Evolutionary conservation across 495 filamentous ascomycete genomes (phyloP).

Genomic region (Cenococcum geophilum): DNA sequence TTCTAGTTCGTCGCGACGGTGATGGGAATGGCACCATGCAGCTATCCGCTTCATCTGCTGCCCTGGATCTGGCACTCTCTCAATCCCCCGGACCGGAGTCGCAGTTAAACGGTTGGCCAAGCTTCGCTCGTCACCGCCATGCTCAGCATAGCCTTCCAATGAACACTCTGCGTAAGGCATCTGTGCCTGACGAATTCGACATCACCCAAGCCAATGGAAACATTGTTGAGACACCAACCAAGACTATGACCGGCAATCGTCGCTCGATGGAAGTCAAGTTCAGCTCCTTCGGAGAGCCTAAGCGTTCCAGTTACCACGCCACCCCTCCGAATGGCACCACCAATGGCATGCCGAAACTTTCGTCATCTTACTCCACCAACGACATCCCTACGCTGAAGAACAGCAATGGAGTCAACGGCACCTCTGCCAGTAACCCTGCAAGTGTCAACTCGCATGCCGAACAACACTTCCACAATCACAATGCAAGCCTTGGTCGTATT

Average conservation of each 20-base stretch:
- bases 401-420: slow-evolving; percentile 40
- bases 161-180: slow-evolving; percentile 40
- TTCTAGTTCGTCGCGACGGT: slow-evolving; percentile 64
- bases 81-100: slow-evolving; percentile 59
- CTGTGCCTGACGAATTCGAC: slow-evolving; percentile 34
- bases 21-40: slow-evolving; percentile 61
- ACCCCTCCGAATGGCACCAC: slow-evolving; percentile 42
- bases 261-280: slow-evolving; percentile 48
- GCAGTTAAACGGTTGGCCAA: slow-evolving; percentile 53
- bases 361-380: slow-evolving; percentile 83
- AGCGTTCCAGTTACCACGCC: slow-evolving; percentile 41
- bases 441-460: slow-evolving; percentile 60
- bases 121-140: slow-evolving; percentile 63
- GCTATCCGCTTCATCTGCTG: slow-evolving; percentile 75
- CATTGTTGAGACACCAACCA: slow-evolving; percentile 28
- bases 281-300: slow-evolving; percentile 27
- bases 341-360: slow-evolving; percentile 52
- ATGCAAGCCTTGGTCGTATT: slow-evolving; percentile 72
- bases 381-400: slow-evolving; percentile 84
- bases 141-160: slow-evolving; percentile 76
- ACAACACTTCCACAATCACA: slow-evolving; percentile 76
- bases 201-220: slow-evolving; percentile 25
- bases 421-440: slow-evolving; percentile 44
- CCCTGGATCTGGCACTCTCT: slow-evolving; percentile 71
- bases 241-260: slow-evolving; percentile 49